Evolutionary conservation across 352 stramenopile species (phyloP).

Genomic region (Bremia lactucae): DNA sequence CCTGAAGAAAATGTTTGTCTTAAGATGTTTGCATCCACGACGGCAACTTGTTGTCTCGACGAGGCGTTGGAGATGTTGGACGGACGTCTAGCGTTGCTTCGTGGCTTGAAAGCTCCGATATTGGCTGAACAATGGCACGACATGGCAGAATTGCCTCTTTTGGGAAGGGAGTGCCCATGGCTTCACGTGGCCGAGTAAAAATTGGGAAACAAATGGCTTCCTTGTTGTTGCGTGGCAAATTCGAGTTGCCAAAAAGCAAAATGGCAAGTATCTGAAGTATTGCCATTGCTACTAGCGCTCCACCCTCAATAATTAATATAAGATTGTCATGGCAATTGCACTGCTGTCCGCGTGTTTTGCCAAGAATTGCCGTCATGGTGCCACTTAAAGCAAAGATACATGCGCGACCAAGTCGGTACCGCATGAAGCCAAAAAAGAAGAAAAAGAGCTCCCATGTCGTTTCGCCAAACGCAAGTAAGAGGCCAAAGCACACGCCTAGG

Average conservation of each 20-base stretch:
- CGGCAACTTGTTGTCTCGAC: conserved; percentile 13
- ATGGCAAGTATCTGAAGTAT: conserved; percentile 36
- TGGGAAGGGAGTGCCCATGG: neutral
- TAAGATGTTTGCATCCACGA: conserved; percentile 22
- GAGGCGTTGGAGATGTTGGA: neutral
- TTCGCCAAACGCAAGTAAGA: conserved; percentile 49
- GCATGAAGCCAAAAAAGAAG: conserved; percentile 76
- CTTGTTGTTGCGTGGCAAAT: conserved; percentile 4
- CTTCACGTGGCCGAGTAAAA: conserved; percentile 1
- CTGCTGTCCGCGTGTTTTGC: conserved; percentile 42
- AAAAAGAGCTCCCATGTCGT: conserved; percentile 54
- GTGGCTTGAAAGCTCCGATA: neutral
- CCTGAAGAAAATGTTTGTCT: too few species aligned
- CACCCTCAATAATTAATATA: conserved; percentile 42
- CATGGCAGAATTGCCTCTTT: conserved; percentile 8
- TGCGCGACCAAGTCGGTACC: conserved; percentile 52
- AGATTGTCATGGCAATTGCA: conserved; percentile 40
- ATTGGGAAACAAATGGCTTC: conserved; percentile 3
- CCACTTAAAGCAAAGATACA: conserved; percentile 45
- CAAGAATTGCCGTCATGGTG: conserved; percentile 49
- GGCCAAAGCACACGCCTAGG: conserved; percentile 51
- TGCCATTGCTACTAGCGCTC: conserved; percentile 37
- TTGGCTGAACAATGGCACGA: conserved; percentile 18
- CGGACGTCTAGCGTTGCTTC: neutral
- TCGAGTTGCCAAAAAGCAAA: conserved; percentile 45